phyloP scores from a whole-genome alignment of 441 rosid species.

The Adansonia grandidieri region DNA sequence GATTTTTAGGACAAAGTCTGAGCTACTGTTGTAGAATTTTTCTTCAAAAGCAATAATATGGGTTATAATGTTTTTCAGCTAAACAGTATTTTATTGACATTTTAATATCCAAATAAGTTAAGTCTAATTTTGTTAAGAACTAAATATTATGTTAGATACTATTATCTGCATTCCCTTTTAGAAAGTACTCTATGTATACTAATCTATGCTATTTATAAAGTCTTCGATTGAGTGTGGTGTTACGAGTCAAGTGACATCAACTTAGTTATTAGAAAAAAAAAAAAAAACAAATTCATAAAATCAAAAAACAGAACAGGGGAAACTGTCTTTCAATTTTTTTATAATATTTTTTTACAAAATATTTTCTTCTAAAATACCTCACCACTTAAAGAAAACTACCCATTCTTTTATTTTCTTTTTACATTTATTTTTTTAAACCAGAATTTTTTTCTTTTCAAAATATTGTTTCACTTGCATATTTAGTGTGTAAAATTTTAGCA shows the following conservation, averaged over 20 bases:
- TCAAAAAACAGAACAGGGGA: too few species aligned
- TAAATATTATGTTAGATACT: neutral
- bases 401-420: too few species aligned
- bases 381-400: too few species aligned
- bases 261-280: neutral
- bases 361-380: too few species aligned
- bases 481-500: too few species aligned
- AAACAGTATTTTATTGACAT: neutral
- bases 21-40: neutral
- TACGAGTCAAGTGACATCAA: neutral
- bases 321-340: too few species aligned
- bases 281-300: too few species aligned
- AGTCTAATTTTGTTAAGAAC: conserved; percentile 16
- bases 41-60: neutral
- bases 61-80: neutral
- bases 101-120: neutral
- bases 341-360: too few species aligned
- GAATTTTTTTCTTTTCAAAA: too few species aligned
- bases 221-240: neutral
- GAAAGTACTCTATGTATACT: neutral
- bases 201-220: neutral
- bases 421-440: too few species aligned
- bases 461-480: too few species aligned
- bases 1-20: neutral
- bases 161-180: neutral